Conservation (phyloP, 352 stramenopile species). For the Phytophthora cactorum region DNA sequence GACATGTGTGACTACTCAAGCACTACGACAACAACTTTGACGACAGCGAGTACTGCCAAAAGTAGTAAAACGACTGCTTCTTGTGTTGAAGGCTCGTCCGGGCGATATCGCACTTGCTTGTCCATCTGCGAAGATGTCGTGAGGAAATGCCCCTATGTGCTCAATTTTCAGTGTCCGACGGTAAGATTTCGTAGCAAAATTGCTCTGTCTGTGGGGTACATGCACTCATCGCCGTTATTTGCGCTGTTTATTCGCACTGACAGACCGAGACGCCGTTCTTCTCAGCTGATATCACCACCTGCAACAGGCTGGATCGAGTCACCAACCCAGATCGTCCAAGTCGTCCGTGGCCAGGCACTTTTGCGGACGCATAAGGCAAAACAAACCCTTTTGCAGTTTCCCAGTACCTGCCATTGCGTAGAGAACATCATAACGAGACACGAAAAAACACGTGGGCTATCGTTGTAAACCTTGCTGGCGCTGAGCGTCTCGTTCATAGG, state of each 20-base stretch:
- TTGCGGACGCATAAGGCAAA: constrained; percentile 53
- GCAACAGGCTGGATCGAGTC: constrained; percentile 80
- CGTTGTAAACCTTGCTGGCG: constrained; percentile 30
- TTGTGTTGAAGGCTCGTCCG: constrained; percentile 54
- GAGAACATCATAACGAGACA: constrained; percentile 15
- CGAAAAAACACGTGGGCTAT: constrained; percentile 21
- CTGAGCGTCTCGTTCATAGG: constrained; percentile 57
- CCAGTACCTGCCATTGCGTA: constrained; percentile 4
- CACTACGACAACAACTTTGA: constrained; percentile 8
- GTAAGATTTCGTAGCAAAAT: constrained; percentile 29
- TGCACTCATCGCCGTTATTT: constrained; percentile 1
- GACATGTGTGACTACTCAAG: constrained; percentile 41
- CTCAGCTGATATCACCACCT: constrained; percentile 67
- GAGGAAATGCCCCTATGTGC: constrained; percentile 84
- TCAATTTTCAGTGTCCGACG: constrained; percentile 84
- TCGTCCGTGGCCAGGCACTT: constrained; percentile 75
- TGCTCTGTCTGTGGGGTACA: neutral
- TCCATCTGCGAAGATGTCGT: constrained; percentile 89
- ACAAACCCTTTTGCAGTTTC: neutral
- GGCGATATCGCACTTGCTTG: constrained; percentile 68
- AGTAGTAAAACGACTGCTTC: constrained; percentile 14
- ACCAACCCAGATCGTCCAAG: constrained; percentile 70
- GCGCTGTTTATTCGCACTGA: neutral
- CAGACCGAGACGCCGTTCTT: constrained; percentile 81
- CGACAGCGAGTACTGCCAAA: constrained; percentile 5